phyloP scores from a whole-genome alignment of 345 rosid genomes.

The Syzygium aromaticum region DNA sequence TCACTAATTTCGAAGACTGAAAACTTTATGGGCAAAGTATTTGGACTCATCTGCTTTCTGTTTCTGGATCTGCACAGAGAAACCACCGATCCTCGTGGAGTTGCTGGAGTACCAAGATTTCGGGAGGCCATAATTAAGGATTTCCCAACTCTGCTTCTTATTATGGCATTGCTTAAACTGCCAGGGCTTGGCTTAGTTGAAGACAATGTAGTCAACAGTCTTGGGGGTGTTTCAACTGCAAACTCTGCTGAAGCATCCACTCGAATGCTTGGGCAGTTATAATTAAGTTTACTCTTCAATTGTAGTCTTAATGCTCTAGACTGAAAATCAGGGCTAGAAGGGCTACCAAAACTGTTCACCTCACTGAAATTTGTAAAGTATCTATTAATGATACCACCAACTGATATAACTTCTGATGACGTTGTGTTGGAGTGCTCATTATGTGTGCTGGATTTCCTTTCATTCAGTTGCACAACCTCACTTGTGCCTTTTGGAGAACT shows the following conservation, averaged over 20 bases:
- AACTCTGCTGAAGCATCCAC: background rate
- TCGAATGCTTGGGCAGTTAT: background rate
- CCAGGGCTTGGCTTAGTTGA: background rate
- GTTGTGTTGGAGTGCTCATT: constrained; percentile 2
- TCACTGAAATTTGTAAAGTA: constrained; percentile 5
- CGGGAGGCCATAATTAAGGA: constrained; percentile 29
- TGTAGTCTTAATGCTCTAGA: constrained; percentile 5
- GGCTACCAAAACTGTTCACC: constrained; percentile 1
- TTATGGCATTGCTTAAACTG: constrained; percentile 3
- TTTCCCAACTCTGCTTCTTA: constrained; percentile 23
- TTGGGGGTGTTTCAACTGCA: constrained; percentile 16
- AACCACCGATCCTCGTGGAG: constrained; percentile 8
- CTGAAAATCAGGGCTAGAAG: background rate
- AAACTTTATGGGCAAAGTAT: constrained; percentile 7
- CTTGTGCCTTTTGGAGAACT: background rate
- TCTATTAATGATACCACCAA: constrained; percentile 2
- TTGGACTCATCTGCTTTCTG: constrained; percentile 1
- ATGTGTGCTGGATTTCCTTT: background rate
- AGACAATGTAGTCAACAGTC: background rate
- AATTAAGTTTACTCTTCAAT: background rate
- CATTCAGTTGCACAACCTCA: background rate
- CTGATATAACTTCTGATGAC: constrained; percentile 2
- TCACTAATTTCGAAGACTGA: constrained; percentile 35
- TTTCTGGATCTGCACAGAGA: constrained; percentile 16
- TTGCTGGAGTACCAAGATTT: constrained; percentile 11